phyloP scores from a whole-genome alignment of 345 rosid genomes.

The Bruguiera parviflora region DNA sequence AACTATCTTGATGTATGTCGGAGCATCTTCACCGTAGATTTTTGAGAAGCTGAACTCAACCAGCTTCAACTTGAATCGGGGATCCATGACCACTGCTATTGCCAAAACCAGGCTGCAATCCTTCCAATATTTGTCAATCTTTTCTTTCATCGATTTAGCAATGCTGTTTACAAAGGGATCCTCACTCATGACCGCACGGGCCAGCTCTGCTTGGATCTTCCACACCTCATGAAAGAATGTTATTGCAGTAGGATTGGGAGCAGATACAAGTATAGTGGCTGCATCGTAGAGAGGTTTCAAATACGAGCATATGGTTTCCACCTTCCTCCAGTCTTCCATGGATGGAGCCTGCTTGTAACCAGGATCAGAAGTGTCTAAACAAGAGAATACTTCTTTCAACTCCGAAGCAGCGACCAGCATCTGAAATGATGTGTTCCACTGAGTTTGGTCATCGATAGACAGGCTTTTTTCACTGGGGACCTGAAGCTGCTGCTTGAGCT shows the following conservation, averaged over 20 bases:
- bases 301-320: slow-evolving; percentile 59
- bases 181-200: slow-evolving; percentile 48
- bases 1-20: slow-evolving; percentile 54
- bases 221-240: slow-evolving; percentile 79
- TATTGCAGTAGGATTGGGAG: slow-evolving; percentile 47
- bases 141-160: slow-evolving; percentile 59
- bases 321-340: slow-evolving; percentile 67
- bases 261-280: slow-evolving; percentile 46
- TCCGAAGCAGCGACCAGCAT: slow-evolving; percentile 86
- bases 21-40: slow-evolving; percentile 76
- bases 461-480: slow-evolving; percentile 70
- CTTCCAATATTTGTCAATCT: slow-evolving; percentile 67
- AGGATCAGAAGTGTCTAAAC: slow-evolving; percentile 80
- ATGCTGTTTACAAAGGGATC: slow-evolving; percentile 52
- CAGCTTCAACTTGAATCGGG: slow-evolving; percentile 94
- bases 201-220: slow-evolving; percentile 77
- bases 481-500: slow-evolving; percentile 85
- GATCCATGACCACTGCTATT: slow-evolving; percentile 88
- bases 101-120: slow-evolving; percentile 86
- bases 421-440: slow-evolving; percentile 80
- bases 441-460: slow-evolving; percentile 62
- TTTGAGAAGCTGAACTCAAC: slow-evolving; percentile 92
- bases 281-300: slow-evolving; percentile 81
- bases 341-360: slow-evolving; percentile 72
- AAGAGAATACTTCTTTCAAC: slow-evolving; percentile 80